Evolutionary conservation across 768 basidiomycete species (phyloP).

Genomic region (Lepiota brunneoincarnata): DNA sequence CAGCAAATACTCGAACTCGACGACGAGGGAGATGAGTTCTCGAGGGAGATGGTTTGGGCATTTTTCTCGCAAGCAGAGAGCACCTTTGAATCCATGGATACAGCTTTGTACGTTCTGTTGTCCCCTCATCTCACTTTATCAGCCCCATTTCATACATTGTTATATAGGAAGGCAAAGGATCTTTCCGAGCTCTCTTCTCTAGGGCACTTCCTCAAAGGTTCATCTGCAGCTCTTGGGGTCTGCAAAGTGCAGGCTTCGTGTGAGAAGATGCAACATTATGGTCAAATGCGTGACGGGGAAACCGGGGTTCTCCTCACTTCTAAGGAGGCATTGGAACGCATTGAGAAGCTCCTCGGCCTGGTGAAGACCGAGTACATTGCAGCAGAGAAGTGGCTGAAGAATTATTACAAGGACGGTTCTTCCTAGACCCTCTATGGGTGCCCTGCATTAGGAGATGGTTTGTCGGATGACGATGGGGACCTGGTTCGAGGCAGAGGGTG

Average conservation of each 20-base stretch:
- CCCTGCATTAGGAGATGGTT: not conserved
- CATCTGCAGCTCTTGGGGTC: slow-evolving; percentile 91
- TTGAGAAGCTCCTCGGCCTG: slow-evolving; percentile 50
- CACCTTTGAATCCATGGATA: slow-evolving; percentile 80
- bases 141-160: slow-evolving; percentile 10
- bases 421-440: not conserved
- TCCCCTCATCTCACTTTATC: slow-evolving; percentile 5
- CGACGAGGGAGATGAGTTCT: slow-evolving; percentile 77
- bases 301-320: slow-evolving; percentile 34
- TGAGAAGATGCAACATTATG: slow-evolving; percentile 90
- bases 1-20: slow-evolving; percentile 89
- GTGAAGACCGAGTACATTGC: slow-evolving; percentile 67
- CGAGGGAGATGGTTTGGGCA: slow-evolving; percentile 69
- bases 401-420: slow-evolving; percentile 30
- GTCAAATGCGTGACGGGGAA: slow-evolving; percentile 62
- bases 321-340: slow-evolving; percentile 55
- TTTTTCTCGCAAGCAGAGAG: slow-evolving; percentile 78
- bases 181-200: slow-evolving; percentile 64
- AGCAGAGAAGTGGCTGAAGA: slow-evolving; percentile 67
- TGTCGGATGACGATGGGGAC: not conserved
- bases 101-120: slow-evolving; percentile 61
- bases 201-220: slow-evolving; percentile 97
- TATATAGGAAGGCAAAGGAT: slow-evolving; percentile 51
- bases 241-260: slow-evolving; percentile 79
- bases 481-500: not conserved